Percentiles rank a stretch among this genome's conserved stretches.
Evolutionary conservation across 1,284 basidiomycete genomes (phyloP).

Genomic region (Pseudozyma pruni): DNA sequence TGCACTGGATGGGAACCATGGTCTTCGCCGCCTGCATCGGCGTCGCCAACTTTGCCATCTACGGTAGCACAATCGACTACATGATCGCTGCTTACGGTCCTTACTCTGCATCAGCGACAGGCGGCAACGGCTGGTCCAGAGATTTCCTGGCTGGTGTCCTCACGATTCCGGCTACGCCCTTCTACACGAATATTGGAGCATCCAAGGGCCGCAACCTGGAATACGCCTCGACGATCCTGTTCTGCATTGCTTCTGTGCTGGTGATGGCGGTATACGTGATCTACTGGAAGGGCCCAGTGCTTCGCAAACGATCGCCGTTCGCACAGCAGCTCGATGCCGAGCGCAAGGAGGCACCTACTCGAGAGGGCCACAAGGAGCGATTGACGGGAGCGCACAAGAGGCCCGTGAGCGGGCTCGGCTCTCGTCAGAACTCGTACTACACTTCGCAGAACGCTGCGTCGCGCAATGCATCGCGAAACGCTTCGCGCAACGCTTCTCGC

Average conservation of each 20-base stretch:
- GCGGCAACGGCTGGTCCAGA: slow-evolving; percentile 65
- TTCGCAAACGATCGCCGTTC: slow-evolving; percentile 44
- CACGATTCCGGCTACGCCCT: slow-evolving; percentile 69
- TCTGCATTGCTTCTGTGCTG: slow-evolving; percentile 67
- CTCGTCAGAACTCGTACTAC: slow-evolving; percentile 37
- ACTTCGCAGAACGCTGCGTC: slow-evolving; percentile 38
- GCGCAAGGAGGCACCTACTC: slow-evolving; percentile 11
- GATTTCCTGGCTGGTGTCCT: slow-evolving; percentile 69
- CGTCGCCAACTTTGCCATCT: slow-evolving; percentile 67
- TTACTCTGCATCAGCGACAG: slow-evolving; percentile 69
- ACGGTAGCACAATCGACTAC: slow-evolving; percentile 69
- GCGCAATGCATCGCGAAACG: slow-evolving; percentile 30
- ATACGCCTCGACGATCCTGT: slow-evolving; percentile 69
- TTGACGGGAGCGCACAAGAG: slow-evolving; percentile 27
- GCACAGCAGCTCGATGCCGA: slow-evolving; percentile 33
- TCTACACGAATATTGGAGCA: slow-evolving; percentile 67
- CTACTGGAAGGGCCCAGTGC: slow-evolving; percentile 68
- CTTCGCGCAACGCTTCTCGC: slow-evolving; percentile 21
- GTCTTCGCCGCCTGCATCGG: slow-evolving; percentile 68
- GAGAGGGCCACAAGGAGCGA: slow-evolving; percentile 22
- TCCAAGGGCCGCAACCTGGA: slow-evolving; percentile 61
- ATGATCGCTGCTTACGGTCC: slow-evolving; percentile 69
- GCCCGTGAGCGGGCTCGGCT: slow-evolving; percentile 26
- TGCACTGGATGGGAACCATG: slow-evolving; percentile 70
- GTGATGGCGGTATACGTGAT: slow-evolving; percentile 69